Evolutionary conservation across 257 asterid species (phyloP), one percentile per base, ranked within the genome.

Genomic region (Salvia rosmarinus): DNA sequence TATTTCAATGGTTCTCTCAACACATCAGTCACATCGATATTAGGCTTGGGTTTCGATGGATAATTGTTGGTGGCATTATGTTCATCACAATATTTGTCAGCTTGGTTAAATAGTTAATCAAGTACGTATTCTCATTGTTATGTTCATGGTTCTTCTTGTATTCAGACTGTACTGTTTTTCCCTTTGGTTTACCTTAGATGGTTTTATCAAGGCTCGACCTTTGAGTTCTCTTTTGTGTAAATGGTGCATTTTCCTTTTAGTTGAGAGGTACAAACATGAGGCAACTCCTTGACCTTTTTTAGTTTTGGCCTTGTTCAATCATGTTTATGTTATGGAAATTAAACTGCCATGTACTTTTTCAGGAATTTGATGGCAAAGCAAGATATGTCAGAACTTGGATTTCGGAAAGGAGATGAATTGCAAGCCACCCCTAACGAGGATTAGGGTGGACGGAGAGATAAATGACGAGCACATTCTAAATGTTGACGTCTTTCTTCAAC

Each of bases 331-430:
- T 64, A 25, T 58, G 1, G 21, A 46, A 64, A 47, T 44, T 76
- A 49, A 58, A 25, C n/a, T 11, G 3, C 51, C 2, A 5, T 32
- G 39, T 16, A 17, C 3, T 16, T 67, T 73, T 82, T 87, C 87
- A 95, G 98, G 90, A 91, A 95, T 77, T 82, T 95, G 89, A 95
- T 95, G 99, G 99, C 99, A 51, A 95, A 82, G 80, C 96, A 95
- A 85, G 94, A 95, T 42, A 85, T 89, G 98, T 78, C 92, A 0
- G 98, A 95, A 74, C 93, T 95, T 56, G 98, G 99, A 72, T 95
- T 95, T 64, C 70, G 85, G 35, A 80, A 71, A 68, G 86, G 64
- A 63, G 54, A 19, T 23, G 84, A 74, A 30, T n/a, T 44, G 32
- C 79, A 84, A 77, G 84, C 79, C 46, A 73, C 82, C 43, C 62